A percentile compares a stretch with the other conserved stretches of the same genome.
phyloP scores from a whole-genome alignment of 1,139 yeast species.

The Williopsis jadinii region DNA sequence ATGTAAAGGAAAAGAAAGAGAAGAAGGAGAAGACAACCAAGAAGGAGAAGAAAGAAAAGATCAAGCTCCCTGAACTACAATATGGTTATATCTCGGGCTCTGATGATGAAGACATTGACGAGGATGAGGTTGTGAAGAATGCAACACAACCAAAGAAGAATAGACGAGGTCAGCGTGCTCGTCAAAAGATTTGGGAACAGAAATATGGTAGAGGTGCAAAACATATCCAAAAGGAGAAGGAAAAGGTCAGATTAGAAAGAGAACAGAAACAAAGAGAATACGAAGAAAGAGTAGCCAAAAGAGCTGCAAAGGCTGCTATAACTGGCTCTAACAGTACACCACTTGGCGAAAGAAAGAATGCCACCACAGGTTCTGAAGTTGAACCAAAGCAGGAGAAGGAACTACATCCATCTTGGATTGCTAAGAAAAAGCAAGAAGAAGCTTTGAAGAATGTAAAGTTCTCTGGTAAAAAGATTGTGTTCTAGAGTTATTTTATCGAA shows the following conservation, averaged over 20 bases:
- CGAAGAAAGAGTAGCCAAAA: constrained; percentile 66
- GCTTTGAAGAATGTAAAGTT: constrained; percentile 60
- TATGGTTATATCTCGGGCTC: constrained; percentile 79
- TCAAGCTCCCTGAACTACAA: constrained; percentile 58
- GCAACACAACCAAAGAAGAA: constrained; percentile 59
- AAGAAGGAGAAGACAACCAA: constrained; percentile 22
- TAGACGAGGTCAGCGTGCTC: constrained; percentile 94
- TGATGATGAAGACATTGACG: constrained; percentile 41
- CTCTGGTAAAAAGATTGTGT: constrained; percentile 77
- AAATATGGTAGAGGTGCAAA: constrained; percentile 83
- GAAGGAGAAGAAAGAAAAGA: constrained; percentile 22
- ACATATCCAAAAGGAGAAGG: constrained; percentile 63
- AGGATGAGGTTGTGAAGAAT: constrained; percentile 49
- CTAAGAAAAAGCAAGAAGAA: constrained; percentile 67
- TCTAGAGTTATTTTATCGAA: constrained; percentile 21
- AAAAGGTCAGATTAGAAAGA: constrained; percentile 45
- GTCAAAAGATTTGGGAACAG: constrained; percentile 93
- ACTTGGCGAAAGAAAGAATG: constrained; percentile 29
- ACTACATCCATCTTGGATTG: constrained; percentile 96
- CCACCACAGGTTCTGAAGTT: constrained; percentile 2
- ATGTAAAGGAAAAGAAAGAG: constrained; percentile 27
- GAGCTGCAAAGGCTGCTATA: constrained; percentile 45
- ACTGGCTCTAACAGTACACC: constrained; percentile 37
- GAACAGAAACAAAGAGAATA: constrained; percentile 55
- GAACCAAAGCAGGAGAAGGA: constrained; percentile 9